Conservation (phyloP, 148 eudicot species). For the Rhododendron mucronatum region DNA sequence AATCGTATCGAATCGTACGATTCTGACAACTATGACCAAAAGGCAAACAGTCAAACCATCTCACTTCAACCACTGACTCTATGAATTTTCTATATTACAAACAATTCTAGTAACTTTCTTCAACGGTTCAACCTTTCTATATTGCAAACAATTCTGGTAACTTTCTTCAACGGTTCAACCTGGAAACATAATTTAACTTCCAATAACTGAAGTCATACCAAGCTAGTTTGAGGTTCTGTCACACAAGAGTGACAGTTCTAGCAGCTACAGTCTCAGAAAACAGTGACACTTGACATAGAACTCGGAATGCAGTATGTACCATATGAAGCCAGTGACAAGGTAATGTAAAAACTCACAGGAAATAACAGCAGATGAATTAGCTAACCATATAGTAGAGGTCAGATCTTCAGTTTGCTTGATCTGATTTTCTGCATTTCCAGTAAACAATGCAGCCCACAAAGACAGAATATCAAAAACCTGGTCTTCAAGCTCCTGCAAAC, state of each 20-base stretch:
- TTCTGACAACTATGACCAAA: too few species aligned
- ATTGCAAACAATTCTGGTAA: neutral
- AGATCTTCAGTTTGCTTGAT: conserved; percentile 52
- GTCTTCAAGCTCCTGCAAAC: conserved; percentile 84
- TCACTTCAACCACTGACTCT: neutral
- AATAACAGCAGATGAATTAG: neutral
- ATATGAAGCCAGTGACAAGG: neutral
- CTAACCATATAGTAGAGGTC: conserved; percentile 62
- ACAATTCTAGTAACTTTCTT: too few species aligned
- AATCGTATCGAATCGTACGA: too few species aligned
- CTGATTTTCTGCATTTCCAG: conserved; percentile 55
- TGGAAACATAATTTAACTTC: neutral
- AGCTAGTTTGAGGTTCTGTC: neutral
- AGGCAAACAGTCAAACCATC: neutral
- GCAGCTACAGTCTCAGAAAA: neutral
- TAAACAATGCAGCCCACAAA: conserved; percentile 79
- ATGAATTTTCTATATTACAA: neutral
- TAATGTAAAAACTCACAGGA: neutral
- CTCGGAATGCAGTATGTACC: neutral
- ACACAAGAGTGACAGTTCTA: neutral
- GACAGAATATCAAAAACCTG: conserved; percentile 95
- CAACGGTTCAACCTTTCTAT: too few species aligned
- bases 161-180: neutral
- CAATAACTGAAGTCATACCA: neutral
- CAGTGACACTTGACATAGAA: neutral